Base-by-base conservation (phyloP, 345 rosid genomes). In the Eucalyptus cloeziana region DNA sequence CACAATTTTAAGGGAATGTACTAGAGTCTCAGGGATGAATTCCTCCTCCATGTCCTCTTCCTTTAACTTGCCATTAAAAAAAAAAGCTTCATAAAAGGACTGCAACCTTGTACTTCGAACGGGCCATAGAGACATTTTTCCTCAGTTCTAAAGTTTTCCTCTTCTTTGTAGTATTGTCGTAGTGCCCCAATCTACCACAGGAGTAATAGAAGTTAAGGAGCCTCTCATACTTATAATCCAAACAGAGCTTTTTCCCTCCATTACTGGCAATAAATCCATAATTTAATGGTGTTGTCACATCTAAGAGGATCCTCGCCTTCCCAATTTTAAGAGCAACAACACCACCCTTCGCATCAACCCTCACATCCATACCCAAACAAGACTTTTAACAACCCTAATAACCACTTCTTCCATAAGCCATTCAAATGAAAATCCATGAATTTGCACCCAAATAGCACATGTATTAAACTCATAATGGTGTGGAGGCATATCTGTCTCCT, bases 31-130 rank as follows among this genome's bases (percentile, higher is more conserved):
- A 56, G 3, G 30, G 1, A 56, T 56, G 13, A 56, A 4, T 56
- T 22, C 62, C 16, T 49, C 15, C 62, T 56, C 30, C 21, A 52
- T 24, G 30, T 56, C 30, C 58, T 56, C 62, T 56, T 56, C 30
- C 3, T 56, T 24, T 56, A 24, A 56, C 13, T 4, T 21, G 13
- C 30, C 62, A 56, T 24, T n/a, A n/a, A n/a, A n/a, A 51, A 19
- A 52, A 54, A 56, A 56, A 56, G 30, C 13, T 56, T 56, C 30
- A 24, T 56, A 56, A 56, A 56, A 24, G 62, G 30, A 56, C 6
- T 24, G 1, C 1, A 3, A 24, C 13, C 62, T 1, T 24, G 3
- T 56, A 24, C 62, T 56, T 24, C 1, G 6, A 24, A 24, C 3
- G 24, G 0, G 6, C 62, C 3, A 56, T 56, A 56, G 13, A 56